Evolutionary conservation across 2,329 filamentous ascomycete genomes (phyloP).

Genomic region (Coniochaeta sp.): DNA sequence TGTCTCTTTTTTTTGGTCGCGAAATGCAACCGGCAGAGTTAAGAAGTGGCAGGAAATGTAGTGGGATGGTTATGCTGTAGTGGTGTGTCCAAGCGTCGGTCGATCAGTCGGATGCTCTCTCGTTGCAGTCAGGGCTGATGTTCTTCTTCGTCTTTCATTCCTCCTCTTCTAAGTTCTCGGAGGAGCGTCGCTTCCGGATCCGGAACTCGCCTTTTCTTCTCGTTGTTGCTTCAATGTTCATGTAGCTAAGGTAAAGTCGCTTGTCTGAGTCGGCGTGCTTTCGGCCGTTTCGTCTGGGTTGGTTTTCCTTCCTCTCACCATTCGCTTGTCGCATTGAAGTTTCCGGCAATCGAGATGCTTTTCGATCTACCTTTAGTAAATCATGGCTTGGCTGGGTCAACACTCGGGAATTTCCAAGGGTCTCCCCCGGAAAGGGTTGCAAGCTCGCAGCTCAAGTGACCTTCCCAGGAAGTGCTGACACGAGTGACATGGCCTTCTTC

Average conservation of each 20-base stretch:
- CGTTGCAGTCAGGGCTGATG: too few relatives aligned
- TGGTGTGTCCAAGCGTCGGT: neutral
- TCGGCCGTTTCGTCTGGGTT: neutral
- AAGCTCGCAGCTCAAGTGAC: slow-evolving; percentile 1
- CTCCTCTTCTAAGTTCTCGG: neutral
- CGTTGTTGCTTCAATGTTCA: neutral
- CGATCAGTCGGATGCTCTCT: neutral
- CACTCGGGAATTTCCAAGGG: neutral
- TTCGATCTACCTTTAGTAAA: neutral
- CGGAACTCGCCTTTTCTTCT: neutral
- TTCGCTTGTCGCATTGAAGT: neutral
- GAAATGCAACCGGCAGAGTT: neutral
- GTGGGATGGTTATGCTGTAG: too few relatives aligned
- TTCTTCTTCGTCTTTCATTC: neutral
- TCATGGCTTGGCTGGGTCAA: neutral
- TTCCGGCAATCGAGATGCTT: neutral
- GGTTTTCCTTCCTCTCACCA: neutral
- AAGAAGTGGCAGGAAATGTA: too few relatives aligned
- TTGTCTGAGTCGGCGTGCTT: neutral
- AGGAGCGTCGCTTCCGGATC: neutral
- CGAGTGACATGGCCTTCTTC: neutral
- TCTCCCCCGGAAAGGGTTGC: neutral
- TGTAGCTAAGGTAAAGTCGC: too few relatives aligned
- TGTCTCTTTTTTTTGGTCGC: neutral
- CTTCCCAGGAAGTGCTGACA: neutral